Evolutionary conservation across 805 yeast genomes (phyloP).

Genomic region (Peterozyma toletana): DNA sequence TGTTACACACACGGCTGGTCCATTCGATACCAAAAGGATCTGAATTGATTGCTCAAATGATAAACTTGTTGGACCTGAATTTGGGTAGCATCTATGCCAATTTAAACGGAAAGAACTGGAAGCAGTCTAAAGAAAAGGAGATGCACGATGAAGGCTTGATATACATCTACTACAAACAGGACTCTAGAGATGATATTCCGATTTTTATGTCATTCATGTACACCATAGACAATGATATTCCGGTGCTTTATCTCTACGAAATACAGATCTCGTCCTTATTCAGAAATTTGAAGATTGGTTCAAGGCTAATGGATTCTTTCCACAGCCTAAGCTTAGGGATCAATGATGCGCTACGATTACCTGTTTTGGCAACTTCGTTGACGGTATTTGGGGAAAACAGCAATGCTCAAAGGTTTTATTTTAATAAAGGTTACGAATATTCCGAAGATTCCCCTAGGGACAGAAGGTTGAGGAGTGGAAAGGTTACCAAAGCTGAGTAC

Average conservation of each 20-base stretch:
- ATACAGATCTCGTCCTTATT: constrained; percentile 35
- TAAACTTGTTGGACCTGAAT: constrained; percentile 17
- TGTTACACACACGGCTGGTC: no score
- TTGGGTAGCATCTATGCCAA: constrained; percentile 16
- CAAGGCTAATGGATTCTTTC: constrained; percentile 25
- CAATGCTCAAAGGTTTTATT: constrained; percentile 37
- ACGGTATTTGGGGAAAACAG: constrained; percentile 45
- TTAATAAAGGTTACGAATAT: constrained; percentile 26
- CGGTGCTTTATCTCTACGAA: constrained; percentile 48
- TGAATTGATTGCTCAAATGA: constrained; percentile 7
- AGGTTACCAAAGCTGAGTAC: constrained; percentile 32
- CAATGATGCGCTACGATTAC: constrained; percentile 6
- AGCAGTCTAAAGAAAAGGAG: constrained; percentile 32
- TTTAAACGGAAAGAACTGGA: constrained; percentile 33
- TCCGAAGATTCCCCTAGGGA: constrained; percentile 39
- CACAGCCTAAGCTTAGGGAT: constrained; percentile 22
- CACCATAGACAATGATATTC: constrained; percentile 29
- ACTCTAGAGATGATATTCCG: constrained; percentile 12
- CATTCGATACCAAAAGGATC: neutral
- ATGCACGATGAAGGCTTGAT: constrained; percentile 41
- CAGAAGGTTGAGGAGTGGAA: constrained; percentile 30
- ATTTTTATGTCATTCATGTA: constrained; percentile 42
- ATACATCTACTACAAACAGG: constrained; percentile 25
- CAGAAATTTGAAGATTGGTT: constrained; percentile 32
- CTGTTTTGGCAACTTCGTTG: constrained; percentile 26